Evolutionary conservation across 129 eudicot species (phyloP), one percentile per base, ranked within the genome.

Genomic region (Sambucus nigra): DNA sequence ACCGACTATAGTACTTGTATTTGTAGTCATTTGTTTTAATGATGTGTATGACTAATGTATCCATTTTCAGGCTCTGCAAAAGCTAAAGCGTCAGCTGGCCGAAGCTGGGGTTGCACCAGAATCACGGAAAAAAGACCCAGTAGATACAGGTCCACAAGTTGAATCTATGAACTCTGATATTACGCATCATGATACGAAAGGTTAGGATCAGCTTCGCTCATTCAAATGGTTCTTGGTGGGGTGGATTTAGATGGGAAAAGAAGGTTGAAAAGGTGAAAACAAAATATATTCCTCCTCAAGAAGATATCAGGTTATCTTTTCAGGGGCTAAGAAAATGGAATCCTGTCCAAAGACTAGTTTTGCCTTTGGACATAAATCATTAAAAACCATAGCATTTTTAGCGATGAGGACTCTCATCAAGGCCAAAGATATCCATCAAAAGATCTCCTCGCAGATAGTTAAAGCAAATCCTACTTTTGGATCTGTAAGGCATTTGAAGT

Each of bases 261-360:
- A 40, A 53, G 65, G 75, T 71, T 16, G 33, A 47, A 38, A 64
- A 54, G n/a, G 76, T 84, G 41, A 81, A 57, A 56, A 57, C 76
- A 22, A 77, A 70, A 50, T 77, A 70, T 61, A 20, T 81, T 1
- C 17, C 60, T 26, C 69, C 67, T 50, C 58, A 64, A 26, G 91
- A 83, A 66, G 87, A 76, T 11, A 77, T 76, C 8, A 69, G 38
- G 69, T 76, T 82, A 57, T 59, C 84, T 26, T n/a, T n/a, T 68
- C 69, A 2, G 61, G 64, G 31, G 20, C 62, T 19, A 58, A 21
- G 17, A 32, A 53, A 47, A 15, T 17, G 17, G 68, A 21, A 6
- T 46, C 38, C 22, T 50, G 51, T 51, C 13, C 25, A 22, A 68
- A 11, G 35, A 41, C 16, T 41, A 24, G 23, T 39, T 16, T 8